Evolutionary conservation across 2,329 filamentous ascomycete species (phyloP).

Genomic region (Ascochyta pisi): DNA sequence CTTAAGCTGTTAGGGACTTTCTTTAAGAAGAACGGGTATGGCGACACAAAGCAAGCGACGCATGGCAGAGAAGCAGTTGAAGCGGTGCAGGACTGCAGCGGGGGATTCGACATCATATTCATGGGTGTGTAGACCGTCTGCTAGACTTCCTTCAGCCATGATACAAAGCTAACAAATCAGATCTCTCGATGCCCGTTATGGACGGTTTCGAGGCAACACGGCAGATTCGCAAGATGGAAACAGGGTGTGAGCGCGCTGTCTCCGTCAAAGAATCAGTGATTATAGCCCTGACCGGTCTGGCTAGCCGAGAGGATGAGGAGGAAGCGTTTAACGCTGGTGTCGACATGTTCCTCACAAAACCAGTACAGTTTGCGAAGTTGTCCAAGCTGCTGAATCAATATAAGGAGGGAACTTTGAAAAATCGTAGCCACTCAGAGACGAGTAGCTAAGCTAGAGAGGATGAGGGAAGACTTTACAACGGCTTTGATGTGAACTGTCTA

Average conservation of each 20-base stretch:
- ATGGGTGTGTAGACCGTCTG: constrained; percentile 21
- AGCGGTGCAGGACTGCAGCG: constrained; percentile 24
- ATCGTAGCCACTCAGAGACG: not conserved
- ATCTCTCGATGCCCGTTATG: constrained; percentile 43
- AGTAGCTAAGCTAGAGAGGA: not conserved
- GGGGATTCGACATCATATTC: constrained; percentile 30
- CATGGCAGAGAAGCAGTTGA: constrained; percentile 25
- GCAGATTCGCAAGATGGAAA: constrained; percentile 30
- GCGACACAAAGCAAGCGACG: constrained; percentile 9
- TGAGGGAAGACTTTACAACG: not conserved
- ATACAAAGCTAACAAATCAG: not conserved
- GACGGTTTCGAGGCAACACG: constrained; percentile 36
- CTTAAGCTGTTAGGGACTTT: constrained; percentile 35
- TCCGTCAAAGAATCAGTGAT: constrained; percentile 3
- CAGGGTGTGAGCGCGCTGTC: not conserved
- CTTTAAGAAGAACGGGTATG: constrained; percentile 24
- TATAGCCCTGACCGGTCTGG: constrained; percentile 31
- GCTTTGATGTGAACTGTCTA: not conserved
- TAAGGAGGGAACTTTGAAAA: constrained; percentile 3
- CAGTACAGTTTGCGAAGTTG: constrained; percentile 26
- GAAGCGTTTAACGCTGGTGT: constrained; percentile 26
- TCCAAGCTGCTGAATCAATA: constrained; percentile 7
- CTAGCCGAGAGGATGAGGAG: constrained; percentile 14
- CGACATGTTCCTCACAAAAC: constrained; percentile 33
- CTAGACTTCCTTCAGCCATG: no score